Conservation (phyloP, 1,284 basidiomycete species). For the Trichosporon ovoides region DNA sequence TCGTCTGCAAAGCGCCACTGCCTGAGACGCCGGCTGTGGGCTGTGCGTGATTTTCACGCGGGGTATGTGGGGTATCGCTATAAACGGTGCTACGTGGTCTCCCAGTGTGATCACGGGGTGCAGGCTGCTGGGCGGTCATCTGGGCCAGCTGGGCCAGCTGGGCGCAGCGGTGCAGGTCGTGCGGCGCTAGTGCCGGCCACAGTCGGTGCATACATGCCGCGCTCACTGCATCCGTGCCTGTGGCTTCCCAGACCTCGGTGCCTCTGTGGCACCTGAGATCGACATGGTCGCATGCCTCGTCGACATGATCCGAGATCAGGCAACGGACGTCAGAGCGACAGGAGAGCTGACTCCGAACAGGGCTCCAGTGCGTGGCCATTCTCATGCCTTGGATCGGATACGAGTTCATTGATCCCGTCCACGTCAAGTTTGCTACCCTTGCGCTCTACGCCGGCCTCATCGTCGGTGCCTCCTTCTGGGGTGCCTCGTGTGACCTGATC, state of each 20-base stretch:
- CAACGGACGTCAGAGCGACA: not conserved
- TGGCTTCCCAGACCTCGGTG: too few relatives aligned
- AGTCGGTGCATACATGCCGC: too few relatives aligned
- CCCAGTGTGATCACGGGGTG: not conserved
- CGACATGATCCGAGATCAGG: not conserved
- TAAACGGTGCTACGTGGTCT: not conserved
- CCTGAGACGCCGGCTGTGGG: not conserved
- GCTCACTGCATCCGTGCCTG: too few relatives aligned
- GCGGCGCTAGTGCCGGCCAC: too few relatives aligned
- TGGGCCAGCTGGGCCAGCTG: not conserved
- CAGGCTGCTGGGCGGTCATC: not conserved
- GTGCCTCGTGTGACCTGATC: conserved; percentile 46
- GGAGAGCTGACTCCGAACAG: conserved; percentile 14
- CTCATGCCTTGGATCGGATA: conserved; percentile 53
- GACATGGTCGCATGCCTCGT: not conserved
- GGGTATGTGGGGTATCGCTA: conserved; percentile 1
- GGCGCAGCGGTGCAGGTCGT: not conserved
- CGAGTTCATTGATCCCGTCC: conserved; percentile 44
- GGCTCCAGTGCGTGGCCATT: conserved; percentile 56
- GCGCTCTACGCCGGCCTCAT: conserved; percentile 59
- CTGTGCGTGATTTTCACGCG: not conserved
- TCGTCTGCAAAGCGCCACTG: not conserved
- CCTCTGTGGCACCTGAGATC: too few relatives aligned
- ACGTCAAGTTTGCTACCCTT: conserved; percentile 49
- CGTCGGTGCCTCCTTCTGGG: conserved; percentile 58